A percentile compares a stretch with the other conserved stretches of the same genome.
These are phyloP conservation scores for Boechera divaricarpa DNA, from an alignment of 345 rosid genomes.

Conservation along the genomic window DNA sequence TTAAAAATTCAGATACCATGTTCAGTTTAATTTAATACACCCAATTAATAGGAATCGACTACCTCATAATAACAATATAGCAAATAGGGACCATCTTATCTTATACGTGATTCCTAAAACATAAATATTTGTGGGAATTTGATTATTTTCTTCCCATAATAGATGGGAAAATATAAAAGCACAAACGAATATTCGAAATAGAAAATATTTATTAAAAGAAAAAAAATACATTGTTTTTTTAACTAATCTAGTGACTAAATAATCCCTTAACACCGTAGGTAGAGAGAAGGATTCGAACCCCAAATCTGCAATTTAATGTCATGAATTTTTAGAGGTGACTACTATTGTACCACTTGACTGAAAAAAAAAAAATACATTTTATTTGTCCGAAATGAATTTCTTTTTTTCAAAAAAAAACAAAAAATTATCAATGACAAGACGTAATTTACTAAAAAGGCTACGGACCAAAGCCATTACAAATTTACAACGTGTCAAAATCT, in stretches of 20 bases:
- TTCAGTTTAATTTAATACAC: neutral
- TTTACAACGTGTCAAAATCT: slow-evolving; percentile 21
- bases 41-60: neutral
- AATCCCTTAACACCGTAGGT: no score
- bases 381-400: neutral
- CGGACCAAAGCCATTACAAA: neutral
- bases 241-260: no score
- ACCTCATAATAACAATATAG: neutral
- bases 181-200: slow-evolving; percentile 25
- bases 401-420: neutral
- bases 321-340: no score
- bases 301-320: no score
- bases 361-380: neutral
- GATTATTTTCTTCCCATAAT: neutral
- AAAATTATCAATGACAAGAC: slow-evolving; percentile 9
- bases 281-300: no score
- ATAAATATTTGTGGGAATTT: neutral
- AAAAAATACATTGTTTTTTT: neutral
- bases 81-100: slow-evolving; percentile 23
- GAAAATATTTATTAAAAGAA: neutral
- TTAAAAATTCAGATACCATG: neutral
- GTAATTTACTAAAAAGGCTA: slow-evolving; percentile 9
- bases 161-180: slow-evolving; percentile 2
- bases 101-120: neutral
- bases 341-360: no score